Base-by-base conservation (phyloP, 495 filamentous ascomycete genomes). In the Aspergillus mulundensis region DNA sequence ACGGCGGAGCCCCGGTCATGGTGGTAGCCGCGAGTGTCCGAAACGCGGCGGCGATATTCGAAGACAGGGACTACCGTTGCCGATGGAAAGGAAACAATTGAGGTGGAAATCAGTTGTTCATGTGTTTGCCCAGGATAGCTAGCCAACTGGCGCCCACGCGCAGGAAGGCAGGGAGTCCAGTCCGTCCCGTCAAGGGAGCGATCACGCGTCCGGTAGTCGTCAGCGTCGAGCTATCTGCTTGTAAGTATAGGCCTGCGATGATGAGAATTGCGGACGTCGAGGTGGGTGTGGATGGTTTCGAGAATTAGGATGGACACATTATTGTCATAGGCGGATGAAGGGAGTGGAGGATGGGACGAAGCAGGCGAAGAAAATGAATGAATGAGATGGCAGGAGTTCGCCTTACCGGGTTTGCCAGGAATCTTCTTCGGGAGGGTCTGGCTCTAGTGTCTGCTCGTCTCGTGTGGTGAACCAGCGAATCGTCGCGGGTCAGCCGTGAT, bases 1-100 rank as follows among this genome's bases (percentile, higher is more conserved):
- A 77, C 51, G 74, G 73, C 65, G 74, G 74, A 72, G 71, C 69
- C 58, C 75, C 76, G 62, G 74, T 71, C 76, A 78, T 78, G 66
- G 61, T 76, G 70, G 62, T 75, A 70, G 61, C 69, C 69, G 70
- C 65, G 63, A 67, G 62, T 67, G 62, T 63, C 67, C 57, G 63
- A 51, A 61, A 61, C 62, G 70, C 63, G 63, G 60, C 60, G 57
- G 51, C 44, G 55, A 54, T 38, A 10, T 39, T 51, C n/a, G 19
- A 53, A 21, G 38, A 50, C 38, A 53, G 51, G 45, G 38, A 50
- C 46, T 40, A 39, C 48, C 40, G 56, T 42, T 36, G 38, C 14
- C 15, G 43, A 53, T 42, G 49, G 15, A 49, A 18, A 53, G 40
- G 40, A 36, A 54, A 53, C 55, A 16, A 46, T 57, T 34, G 52